Base-by-base conservation (phyloP, 805 yeast species). In the Dipodascus albidus region DNA sequence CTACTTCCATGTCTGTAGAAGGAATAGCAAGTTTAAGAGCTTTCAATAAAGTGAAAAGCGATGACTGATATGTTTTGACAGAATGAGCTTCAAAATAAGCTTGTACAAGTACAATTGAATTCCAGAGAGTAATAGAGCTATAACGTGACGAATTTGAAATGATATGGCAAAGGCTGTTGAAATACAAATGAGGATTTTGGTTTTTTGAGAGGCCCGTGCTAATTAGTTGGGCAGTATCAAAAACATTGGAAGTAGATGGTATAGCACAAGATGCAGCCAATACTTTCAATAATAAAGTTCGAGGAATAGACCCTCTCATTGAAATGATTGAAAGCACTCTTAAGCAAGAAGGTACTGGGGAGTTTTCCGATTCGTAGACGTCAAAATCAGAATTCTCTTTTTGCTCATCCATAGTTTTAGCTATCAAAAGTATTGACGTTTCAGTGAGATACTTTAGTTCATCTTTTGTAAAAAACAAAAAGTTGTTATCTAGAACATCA, bases 1-100 rank as follows among this genome's bases (percentile, higher is more conserved):
- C 73, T 27, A 78, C 54, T 3, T 67, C 57, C 0, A 72, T 68
- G 31, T 72, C 68, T 33, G 72, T 71, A 57, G 70, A 70, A 1
- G 60, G 54, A 9, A 72, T 52, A 8, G 74, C 64, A 8, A 55
- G 56, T n/a, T 60, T 58, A 21, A 70, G 63, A 0, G 76, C 66
- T 4, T 60, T 57, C 20, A 78, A 61, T 3, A 77, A 60, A 1
- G 62, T 54, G 0, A 62, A 55, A 38, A 70, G 60, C 8, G 68
- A 61, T 35, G 66, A 52, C 27, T 64, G 68, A 52, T 62, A 52
- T n/a, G 58, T n/a, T n/a, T n/a, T n/a, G n/a, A n/a, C n/a, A n/a
- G 67, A 64, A 19, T 65, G 56, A 9, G 66, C 60, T 22, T 60
- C 27, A n/a, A 47, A 47, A 4, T 4, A 14, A 14, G 44, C 4